phyloP scores from a whole-genome alignment of 2,329 filamentous ascomycete genomes.

The Fusarium beomiforme region DNA sequence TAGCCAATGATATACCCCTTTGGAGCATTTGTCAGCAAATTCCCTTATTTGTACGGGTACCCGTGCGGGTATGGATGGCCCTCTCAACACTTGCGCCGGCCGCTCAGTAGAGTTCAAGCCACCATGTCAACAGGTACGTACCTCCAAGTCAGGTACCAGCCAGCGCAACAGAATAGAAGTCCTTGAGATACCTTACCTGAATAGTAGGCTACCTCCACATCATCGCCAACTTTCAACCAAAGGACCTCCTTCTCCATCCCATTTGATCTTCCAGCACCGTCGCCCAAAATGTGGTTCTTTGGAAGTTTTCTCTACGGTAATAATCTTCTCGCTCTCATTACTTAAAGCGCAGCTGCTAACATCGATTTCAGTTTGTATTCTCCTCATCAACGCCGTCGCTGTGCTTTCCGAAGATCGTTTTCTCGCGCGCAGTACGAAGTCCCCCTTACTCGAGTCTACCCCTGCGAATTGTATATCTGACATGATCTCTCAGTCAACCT shows the following conservation, averaged over 20 bases:
- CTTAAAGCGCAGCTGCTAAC: constrained; percentile 19
- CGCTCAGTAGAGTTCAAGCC: constrained; percentile 4
- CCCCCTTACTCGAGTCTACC: background rate
- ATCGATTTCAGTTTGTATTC: constrained; percentile 68
- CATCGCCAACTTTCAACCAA: constrained; percentile 23
- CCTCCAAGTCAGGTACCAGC: background rate
- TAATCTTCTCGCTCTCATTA: background rate
- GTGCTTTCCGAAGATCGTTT: constrained; percentile 96
- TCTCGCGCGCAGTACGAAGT: constrained; percentile 70
- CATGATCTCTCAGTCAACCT: constrained; percentile 69
- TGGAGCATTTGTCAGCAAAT: too few species aligned
- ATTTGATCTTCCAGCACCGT: background rate
- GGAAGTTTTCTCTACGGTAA: constrained; percentile 75
- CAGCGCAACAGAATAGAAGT: too few species aligned
- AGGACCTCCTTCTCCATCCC: background rate
- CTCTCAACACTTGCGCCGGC: background rate
- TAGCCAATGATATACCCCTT: too few species aligned
- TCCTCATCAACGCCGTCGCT: constrained; percentile 93
- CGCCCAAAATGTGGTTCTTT: constrained; percentile 70
- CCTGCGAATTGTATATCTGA: constrained; percentile 20
- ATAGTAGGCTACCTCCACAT: constrained; percentile 42
- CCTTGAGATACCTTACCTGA: constrained; percentile 8
- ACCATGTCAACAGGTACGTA: constrained; percentile 28
- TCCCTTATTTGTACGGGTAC: too few species aligned
- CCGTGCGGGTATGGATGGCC: too few species aligned